Conservation (phyloP, 1,284 basidiomycete genomes). For the Fomitopsis palustris region DNA sequence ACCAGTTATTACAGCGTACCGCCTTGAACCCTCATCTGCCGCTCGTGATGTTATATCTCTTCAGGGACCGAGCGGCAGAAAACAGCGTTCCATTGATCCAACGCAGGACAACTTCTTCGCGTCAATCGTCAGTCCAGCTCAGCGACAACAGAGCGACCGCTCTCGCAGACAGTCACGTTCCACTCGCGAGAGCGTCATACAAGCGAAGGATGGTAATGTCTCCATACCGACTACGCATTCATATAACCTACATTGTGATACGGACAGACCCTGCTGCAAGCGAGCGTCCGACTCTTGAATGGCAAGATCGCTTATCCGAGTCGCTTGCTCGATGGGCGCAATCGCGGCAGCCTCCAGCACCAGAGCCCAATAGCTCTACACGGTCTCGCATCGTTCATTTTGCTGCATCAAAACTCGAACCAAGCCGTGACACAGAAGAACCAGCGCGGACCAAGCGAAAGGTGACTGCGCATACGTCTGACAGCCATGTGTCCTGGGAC, state of each 20-base stretch:
- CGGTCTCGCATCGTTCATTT: not conserved
- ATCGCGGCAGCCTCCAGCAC: not conserved
- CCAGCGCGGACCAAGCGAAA: conserved; percentile 1
- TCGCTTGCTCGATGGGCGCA: conserved; percentile 27
- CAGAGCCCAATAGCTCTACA: not conserved
- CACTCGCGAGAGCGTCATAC: conserved; percentile 73
- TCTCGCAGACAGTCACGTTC: conserved; percentile 69
- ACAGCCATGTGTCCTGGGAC: conserved; percentile 3
- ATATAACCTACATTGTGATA: not conserved
- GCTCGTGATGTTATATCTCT: not conserved
- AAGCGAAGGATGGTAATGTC: conserved; percentile 43
- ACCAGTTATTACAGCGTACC: not conserved
- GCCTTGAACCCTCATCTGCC: not conserved
- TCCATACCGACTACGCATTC: not conserved
- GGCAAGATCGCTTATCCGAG: conserved; percentile 66
- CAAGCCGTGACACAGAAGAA: not conserved
- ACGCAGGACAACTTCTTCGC: conserved; percentile 70
- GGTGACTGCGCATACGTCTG: not conserved
- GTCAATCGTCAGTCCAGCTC: conserved; percentile 57
- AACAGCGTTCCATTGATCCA: conserved; percentile 44
- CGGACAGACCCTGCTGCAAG: conserved; percentile 50
- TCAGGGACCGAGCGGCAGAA: conserved; percentile 63
- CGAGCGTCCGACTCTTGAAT: conserved; percentile 62
- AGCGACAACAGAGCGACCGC: conserved; percentile 52
- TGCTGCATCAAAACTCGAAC: too few species aligned